These are phyloP conservation scores for Cladosporium austrohemisphaericum DNA, from an alignment of 2,329 filamentous ascomycete species.

Conservation along the genomic window DNA sequence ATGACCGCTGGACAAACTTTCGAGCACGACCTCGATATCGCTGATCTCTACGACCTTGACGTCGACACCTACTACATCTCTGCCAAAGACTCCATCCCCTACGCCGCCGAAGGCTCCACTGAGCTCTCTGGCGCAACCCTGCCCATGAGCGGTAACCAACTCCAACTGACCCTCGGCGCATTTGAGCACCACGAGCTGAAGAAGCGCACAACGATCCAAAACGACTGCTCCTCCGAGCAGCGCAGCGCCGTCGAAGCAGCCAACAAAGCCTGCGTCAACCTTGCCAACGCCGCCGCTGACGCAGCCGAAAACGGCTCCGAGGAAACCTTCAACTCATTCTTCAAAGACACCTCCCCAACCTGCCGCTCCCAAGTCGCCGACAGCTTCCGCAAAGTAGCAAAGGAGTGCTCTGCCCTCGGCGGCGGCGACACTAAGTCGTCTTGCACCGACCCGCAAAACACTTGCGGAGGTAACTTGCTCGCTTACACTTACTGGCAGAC, in stretches of 20 bases:
- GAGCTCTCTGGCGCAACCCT: constrained; percentile 48
- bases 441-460: constrained; percentile 55
- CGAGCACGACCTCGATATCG: constrained; percentile 52
- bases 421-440: constrained; percentile 51
- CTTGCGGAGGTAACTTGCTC: constrained; percentile 51
- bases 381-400: constrained; percentile 50
- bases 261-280: constrained; percentile 49
- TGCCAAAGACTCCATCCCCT: constrained; percentile 53
- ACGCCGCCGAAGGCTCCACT: constrained; percentile 49
- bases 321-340: constrained; percentile 57
- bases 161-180: constrained; percentile 56
- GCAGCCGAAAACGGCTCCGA: constrained; percentile 49
- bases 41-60: constrained; percentile 47
- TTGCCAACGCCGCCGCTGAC: constrained; percentile 51
- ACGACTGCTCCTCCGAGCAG: constrained; percentile 46
- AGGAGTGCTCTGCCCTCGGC: constrained; percentile 53
- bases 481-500: constrained; percentile 45
- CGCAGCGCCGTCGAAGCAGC: constrained; percentile 47
- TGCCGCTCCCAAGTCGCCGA: constrained; percentile 48
- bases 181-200: constrained; percentile 49
- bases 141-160: constrained; percentile 56
- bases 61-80: constrained; percentile 51
- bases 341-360: constrained; percentile 52
- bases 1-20: constrained; percentile 46
- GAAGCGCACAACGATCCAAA: constrained; percentile 52